phyloP scores from a whole-genome alignment of 2,329 filamentous ascomycete genomes.

The Cladosporium oxysporum region DNA sequence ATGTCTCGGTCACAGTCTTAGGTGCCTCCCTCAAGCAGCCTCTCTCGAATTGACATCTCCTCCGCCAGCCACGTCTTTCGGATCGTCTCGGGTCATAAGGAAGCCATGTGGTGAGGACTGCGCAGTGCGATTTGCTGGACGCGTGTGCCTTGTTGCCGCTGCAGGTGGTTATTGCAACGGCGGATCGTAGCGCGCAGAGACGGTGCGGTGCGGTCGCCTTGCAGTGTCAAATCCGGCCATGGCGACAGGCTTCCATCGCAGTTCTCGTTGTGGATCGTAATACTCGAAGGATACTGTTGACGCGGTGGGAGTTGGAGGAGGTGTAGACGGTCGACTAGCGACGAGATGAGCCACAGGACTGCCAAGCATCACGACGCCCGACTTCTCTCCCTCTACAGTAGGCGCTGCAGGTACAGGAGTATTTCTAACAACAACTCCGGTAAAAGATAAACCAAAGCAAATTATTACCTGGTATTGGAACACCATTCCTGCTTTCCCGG shows the following conservation, averaged over 20 bases:
- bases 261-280: background rate
- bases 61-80: background rate
- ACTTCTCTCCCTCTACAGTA: slow-evolving; percentile 34
- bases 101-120: background rate
- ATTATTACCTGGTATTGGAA: background rate
- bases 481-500: slow-evolving; percentile 16
- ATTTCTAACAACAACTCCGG: background rate
- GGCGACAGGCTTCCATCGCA: background rate
- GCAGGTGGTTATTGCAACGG: slow-evolving; percentile 2
- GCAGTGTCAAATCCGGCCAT: no score
- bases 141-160: background rate
- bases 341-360: slow-evolving; percentile 3
- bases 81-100: background rate
- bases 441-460: background rate
- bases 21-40: background rate
- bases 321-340: background rate
- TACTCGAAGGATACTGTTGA: background rate
- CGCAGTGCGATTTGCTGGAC: background rate
- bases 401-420: slow-evolving; percentile 28
- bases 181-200: background rate
- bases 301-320: background rate
- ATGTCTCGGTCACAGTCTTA: background rate
- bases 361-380: slow-evolving; percentile 34
- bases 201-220: background rate
- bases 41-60: background rate